Conservation (phyloP, 2,329 filamentous ascomycete genomes). For the Zymoseptoria tritici region DNA sequence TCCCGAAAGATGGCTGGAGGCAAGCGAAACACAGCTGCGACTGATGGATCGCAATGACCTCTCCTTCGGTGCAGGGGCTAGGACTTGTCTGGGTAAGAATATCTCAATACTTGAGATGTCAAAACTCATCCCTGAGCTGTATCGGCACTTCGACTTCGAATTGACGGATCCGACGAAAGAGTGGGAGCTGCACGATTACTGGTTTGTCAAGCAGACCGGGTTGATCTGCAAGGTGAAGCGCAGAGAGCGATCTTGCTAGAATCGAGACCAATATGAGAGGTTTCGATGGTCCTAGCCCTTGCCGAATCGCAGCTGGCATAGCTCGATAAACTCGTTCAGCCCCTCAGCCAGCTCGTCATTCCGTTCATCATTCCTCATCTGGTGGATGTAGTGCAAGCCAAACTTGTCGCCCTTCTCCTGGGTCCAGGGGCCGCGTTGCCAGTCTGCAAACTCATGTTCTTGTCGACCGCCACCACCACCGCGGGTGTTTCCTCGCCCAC, state of each 20-base stretch:
- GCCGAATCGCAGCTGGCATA: conserved; percentile 37
- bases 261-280: not conserved
- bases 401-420: conserved; percentile 32
- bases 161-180: conserved; percentile 18
- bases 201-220: conserved; percentile 18
- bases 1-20: conserved; percentile 30
- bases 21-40: conserved; percentile 27
- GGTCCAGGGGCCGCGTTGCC: conserved; percentile 30
- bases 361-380: conserved; percentile 24
- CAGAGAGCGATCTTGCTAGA: conserved; percentile 1
- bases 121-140: conserved; percentile 25
- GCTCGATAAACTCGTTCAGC: conserved; percentile 36
- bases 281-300: not conserved
- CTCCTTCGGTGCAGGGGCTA: conserved; percentile 12
- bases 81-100: conserved; percentile 11
- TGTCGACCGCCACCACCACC: conserved; percentile 13
- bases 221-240: conserved; percentile 18
- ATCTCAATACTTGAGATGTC: conserved; percentile 4
- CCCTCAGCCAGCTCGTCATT: conserved; percentile 32
- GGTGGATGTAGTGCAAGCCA: conserved; percentile 23
- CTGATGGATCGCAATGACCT: conserved; percentile 41
- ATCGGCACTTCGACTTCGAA: conserved; percentile 19
- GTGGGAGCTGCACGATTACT: conserved; percentile 12
- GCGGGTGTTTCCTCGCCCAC: conserved; percentile 11
- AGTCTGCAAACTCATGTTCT: conserved; percentile 8